phyloP scores from a whole-genome alignment of 2,329 filamentous ascomycete species.

The Sordariomycetes sp. region DNA sequence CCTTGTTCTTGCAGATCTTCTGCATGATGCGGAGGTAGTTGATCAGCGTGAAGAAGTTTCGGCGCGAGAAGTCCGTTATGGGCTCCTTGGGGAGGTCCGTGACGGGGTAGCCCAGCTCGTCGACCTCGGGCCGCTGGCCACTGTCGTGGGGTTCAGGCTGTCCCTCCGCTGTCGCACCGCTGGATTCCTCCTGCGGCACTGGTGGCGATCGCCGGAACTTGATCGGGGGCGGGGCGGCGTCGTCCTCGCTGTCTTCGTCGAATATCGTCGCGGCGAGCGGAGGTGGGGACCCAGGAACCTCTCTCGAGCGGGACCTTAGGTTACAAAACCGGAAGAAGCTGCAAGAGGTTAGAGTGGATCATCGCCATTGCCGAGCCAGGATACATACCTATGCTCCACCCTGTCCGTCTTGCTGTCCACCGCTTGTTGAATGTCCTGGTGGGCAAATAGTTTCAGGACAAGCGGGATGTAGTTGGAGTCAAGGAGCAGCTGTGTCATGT shows the following conservation, averaged over 20 bases:
- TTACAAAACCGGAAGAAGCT: constrained; percentile 93
- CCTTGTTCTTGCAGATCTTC: constrained; percentile 92
- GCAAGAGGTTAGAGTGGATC: not conserved
- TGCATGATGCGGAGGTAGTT: constrained; percentile 95
- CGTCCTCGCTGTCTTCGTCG: constrained; percentile 53
- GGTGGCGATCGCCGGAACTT: constrained; percentile 41
- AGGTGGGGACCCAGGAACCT: constrained; percentile 8
- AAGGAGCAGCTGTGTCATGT: constrained; percentile 81
- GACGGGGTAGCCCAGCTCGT: constrained; percentile 78
- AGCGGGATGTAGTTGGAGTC: constrained; percentile 94
- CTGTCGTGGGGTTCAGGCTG: not conserved
- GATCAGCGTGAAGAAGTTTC: constrained; percentile 91
- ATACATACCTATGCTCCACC: constrained; percentile 61
- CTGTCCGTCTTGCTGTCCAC: constrained; percentile 80
- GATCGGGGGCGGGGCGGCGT: constrained; percentile 79
- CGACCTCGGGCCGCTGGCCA: constrained; percentile 50
- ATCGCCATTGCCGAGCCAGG: not conserved
- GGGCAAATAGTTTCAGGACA: constrained; percentile 84
- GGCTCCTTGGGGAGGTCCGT: constrained; percentile 60
- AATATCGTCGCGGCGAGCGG: not conserved
- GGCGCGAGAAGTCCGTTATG: constrained; percentile 83
- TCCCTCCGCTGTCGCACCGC: not conserved
- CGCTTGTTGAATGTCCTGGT: constrained; percentile 86
- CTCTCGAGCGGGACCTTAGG: constrained; percentile 35
- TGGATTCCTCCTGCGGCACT: constrained; percentile 14